Conservation (phyloP, 352 stramenopile genomes). For the Phytopythium vexans region DNA sequence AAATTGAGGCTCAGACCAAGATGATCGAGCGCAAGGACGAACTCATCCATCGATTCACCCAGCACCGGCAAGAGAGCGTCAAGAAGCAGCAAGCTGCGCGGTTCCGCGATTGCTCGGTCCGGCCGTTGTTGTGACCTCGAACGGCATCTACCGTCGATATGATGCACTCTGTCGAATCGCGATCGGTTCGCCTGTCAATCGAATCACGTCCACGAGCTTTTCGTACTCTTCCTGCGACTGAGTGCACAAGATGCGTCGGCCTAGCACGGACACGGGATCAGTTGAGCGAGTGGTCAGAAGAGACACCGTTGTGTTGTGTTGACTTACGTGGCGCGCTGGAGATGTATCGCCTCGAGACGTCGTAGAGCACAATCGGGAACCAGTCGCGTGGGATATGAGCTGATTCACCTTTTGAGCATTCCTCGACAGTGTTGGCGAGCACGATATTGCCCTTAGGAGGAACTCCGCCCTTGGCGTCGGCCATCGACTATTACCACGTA, state of each 20-base stretch:
- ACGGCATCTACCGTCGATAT: too few species aligned
- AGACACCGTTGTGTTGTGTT: not conserved
- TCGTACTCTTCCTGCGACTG: slow-evolving; percentile 21
- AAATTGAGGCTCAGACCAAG: slow-evolving; percentile 34
- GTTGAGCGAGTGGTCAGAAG: not conserved
- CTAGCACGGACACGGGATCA: slow-evolving; percentile 6
- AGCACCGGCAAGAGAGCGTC: slow-evolving; percentile 48
- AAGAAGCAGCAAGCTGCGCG: slow-evolving; percentile 34
- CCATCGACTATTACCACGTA: slow-evolving; percentile 17
- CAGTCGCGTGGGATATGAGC: slow-evolving; percentile 16
- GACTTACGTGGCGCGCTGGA: not conserved
- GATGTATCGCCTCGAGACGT: slow-evolving; percentile 18
- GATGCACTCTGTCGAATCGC: too few species aligned
- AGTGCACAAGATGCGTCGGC: slow-evolving; percentile 17
- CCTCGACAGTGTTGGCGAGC: slow-evolving; percentile 20
- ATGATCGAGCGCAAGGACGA: slow-evolving; percentile 60
- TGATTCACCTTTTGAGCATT: slow-evolving; percentile 19
- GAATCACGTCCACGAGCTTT: slow-evolving; percentile 17
- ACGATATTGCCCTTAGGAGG: slow-evolving; percentile 19
- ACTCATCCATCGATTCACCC: slow-evolving; percentile 51
- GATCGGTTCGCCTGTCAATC: slow-evolving; percentile 12
- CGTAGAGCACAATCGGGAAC: slow-evolving; percentile 26
- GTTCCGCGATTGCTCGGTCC: slow-evolving; percentile 48
- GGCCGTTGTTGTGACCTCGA: slow-evolving; percentile 18
- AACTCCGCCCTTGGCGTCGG: slow-evolving; percentile 26